Conservation (phyloP, 495 filamentous ascomycete genomes). For the Trypethelium eluteriae region DNA sequence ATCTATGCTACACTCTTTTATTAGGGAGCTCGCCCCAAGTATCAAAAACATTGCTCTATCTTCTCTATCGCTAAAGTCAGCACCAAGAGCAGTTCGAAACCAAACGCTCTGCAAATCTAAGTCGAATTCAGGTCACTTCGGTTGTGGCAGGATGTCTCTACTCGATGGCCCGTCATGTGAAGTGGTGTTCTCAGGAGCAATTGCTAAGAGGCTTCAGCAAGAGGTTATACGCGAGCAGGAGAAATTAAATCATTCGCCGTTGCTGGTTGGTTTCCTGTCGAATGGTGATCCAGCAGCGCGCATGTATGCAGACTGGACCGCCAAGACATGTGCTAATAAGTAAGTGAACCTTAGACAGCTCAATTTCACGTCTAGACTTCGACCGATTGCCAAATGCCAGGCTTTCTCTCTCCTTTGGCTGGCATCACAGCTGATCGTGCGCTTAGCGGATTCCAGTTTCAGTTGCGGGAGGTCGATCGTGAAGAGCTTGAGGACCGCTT, state of each 20-base stretch:
- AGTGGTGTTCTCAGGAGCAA: constrained; percentile 74
- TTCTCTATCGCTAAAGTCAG: no score
- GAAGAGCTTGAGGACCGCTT: constrained; percentile 83
- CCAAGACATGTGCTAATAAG: constrained; percentile 91
- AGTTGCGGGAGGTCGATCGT: constrained; percentile 71
- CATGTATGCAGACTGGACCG: constrained; percentile 95
- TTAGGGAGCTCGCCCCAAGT: no score
- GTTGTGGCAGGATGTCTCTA: neutral
- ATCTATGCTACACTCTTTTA: no score
- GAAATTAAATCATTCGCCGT: constrained; percentile 60
- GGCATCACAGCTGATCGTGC: neutral
- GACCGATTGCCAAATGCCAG: no score
- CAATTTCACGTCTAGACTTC: neutral
- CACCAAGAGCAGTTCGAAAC: no score
- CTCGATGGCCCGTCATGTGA: constrained; percentile 54
- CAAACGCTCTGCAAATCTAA: no score
- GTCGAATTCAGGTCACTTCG: neutral
- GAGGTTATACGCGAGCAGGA: constrained; percentile 69
- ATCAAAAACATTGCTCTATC: no score
- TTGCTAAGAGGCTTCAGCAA: constrained; percentile 68
- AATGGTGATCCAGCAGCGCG: constrained; percentile 83
- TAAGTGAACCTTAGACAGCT: constrained; percentile 39
- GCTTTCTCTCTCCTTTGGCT: no score
- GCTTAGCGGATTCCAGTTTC: constrained; percentile 76
- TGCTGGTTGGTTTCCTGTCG: constrained; percentile 83